Evolutionary conservation across 371 early-diverging fungal species (phyloP), one percentile per base, ranked within the genome.

Genomic region (Caulochytrium protostelioides): DNA sequence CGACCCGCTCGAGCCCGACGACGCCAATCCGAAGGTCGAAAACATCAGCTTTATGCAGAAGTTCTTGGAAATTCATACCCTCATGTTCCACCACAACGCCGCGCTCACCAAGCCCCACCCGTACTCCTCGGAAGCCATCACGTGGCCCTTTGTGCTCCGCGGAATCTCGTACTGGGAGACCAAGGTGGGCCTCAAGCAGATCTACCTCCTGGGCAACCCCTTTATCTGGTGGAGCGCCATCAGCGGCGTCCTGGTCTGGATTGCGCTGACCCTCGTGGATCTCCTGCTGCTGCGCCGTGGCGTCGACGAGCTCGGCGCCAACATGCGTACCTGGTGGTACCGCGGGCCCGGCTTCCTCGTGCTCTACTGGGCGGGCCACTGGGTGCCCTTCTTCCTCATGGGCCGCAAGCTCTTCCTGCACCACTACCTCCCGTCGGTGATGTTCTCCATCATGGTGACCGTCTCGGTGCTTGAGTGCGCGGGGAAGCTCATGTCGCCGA

Each of bases 191-290:
- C 37, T 50, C 13, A 45, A 47, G 19, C 79, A 80, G 35, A 74
- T 98, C 43, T 90, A 95, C 43, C 63, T 98, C 35, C 47, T 99
- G 17, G 97, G 98, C n/a, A 98, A 98, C 50, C 94, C 98, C 8
- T 28, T 86, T 24, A 52, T 79, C 5, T 98, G 89, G 75, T 92
- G 87, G 76, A 28, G 67, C 10, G 57, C 77, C 6, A 66, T 77
- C 25, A 53, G 67, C 2, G 63, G 74, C n/a, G 50, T 79, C 1
- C 48, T 65, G 3, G 38, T 68, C 27, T 87, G 67, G 42, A 47
- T 59, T 1, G 57, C 62, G 2, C 41, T 80, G 29, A 74, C 46
- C 55, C 34, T 37, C 47, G 71, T 44, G 41, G 85, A 48, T 56
- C 70, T 39, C 10, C 76, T 40, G 57, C 72, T 44, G 57, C 69